These are phyloP conservation scores for Scedosporium minutisporum DNA, from an alignment of 2,329 filamentous ascomycete species.

Conservation along the genomic window DNA sequence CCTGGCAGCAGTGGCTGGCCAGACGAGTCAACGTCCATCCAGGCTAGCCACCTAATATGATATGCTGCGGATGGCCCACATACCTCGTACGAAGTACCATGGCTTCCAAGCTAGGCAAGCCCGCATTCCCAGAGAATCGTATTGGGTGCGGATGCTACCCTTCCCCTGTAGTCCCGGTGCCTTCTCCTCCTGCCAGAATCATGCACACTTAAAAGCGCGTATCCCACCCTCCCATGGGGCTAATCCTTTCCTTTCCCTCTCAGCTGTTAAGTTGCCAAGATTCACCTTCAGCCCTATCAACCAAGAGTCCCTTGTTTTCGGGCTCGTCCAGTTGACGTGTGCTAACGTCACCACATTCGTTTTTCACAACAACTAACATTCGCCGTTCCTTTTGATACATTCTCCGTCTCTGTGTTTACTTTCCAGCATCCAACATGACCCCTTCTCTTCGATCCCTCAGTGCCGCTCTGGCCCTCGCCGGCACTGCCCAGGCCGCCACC, in stretches of 20 bases:
- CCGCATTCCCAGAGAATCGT: neutral
- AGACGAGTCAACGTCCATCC: neutral
- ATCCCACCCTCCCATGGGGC: neutral
- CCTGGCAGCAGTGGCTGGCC: neutral
- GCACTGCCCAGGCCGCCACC: neutral
- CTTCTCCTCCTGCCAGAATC: neutral
- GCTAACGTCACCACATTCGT: conserved; percentile 3
- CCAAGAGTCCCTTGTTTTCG: neutral
- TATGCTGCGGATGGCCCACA: neutral
- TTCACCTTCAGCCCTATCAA: neutral
- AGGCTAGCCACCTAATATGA: neutral
- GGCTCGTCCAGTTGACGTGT: conserved; percentile 4
- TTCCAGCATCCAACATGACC: neutral
- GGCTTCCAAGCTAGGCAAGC: neutral
- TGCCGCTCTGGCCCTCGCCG: conserved; percentile 3
- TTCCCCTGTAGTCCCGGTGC: neutral
- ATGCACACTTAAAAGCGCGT: neutral
- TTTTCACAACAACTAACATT: neutral
- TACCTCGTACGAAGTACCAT: neutral
- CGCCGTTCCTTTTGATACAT: neutral
- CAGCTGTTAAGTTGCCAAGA: neutral
- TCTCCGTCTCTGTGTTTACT: too few species aligned
- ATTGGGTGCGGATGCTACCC: neutral
- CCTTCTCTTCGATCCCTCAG: neutral
- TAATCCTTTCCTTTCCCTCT: neutral